phyloP scores from a whole-genome alignment of 1,284 basidiomycete species.

The Sparassis latifolia region DNA sequence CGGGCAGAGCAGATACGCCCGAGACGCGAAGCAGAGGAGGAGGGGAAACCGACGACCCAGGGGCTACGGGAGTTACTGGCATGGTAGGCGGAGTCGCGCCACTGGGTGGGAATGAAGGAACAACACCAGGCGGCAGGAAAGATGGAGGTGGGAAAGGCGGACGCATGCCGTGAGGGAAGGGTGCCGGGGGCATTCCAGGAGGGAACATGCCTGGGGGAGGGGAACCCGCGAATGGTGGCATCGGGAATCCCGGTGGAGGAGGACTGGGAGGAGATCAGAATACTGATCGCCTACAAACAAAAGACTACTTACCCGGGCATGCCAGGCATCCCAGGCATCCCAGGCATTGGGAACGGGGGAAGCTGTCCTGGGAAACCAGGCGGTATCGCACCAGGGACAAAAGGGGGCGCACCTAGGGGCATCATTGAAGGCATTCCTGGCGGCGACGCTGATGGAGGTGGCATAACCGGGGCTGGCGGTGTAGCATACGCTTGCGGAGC shows the following conservation, averaged over 20 bases:
- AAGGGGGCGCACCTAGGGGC: constrained; percentile 31
- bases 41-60: constrained; percentile 14
- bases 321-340: constrained; percentile 28
- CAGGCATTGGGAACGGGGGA: constrained; percentile 28
- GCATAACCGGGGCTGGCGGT: constrained; percentile 38
- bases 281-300: not conserved
- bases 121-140: constrained; percentile 23
- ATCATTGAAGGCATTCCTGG: constrained; percentile 32
- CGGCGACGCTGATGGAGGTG: constrained; percentile 24
- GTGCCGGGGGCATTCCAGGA: constrained; percentile 28
- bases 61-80: constrained; percentile 14
- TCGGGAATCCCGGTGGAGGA: constrained; percentile 38
- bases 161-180: constrained; percentile 36
- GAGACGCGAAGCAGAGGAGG: constrained; percentile 10
- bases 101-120: constrained; percentile 15
- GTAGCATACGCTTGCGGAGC: constrained; percentile 60
- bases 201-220: constrained; percentile 31
- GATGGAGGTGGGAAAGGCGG: constrained; percentile 29
- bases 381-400: constrained; percentile 33
- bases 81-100: constrained; percentile 13
- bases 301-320: constrained; percentile 36
- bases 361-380: constrained; percentile 33
- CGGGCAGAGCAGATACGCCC: constrained; percentile 3
- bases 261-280: constrained; percentile 25
- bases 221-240: constrained; percentile 30